A percentile compares a stretch with the other conserved stretches of the same genome.
Evolutionary conservation across 2,329 filamentous ascomycete genomes (phyloP).

Genomic region (Colletotrichum cuscutae): DNA sequence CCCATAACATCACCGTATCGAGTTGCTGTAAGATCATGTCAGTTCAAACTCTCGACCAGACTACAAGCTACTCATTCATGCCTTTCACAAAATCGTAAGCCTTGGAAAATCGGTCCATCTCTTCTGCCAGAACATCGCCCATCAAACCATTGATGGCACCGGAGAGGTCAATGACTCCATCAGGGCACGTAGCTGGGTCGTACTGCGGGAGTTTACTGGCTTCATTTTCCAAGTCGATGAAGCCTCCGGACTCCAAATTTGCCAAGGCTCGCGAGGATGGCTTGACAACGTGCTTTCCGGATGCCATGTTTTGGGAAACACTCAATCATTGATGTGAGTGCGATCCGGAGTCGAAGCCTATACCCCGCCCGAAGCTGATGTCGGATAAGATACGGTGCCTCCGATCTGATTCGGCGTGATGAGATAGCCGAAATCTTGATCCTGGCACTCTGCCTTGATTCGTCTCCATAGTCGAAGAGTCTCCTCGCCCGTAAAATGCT

Average conservation of each 20-base stretch:
- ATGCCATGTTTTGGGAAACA: not conserved
- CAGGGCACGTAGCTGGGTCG: not conserved
- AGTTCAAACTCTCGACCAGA: not conserved
- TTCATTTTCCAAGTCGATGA: constrained; percentile 17
- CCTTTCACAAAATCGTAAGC: not conserved
- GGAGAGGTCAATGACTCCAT: constrained; percentile 22
- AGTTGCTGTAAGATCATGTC: not conserved
- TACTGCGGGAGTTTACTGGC: constrained; percentile 5
- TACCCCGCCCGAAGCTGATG: constrained; percentile 9
- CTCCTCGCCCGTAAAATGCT: not conserved
- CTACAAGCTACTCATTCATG: not conserved
- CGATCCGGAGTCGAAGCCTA: not conserved
- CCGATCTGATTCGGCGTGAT: not conserved
- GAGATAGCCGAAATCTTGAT: not conserved
- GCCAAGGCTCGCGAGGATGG: constrained; percentile 11
- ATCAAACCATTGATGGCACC: constrained; percentile 16
- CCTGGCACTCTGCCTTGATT: not conserved
- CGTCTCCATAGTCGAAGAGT: not conserved
- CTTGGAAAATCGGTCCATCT: not conserved
- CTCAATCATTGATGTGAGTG: not conserved
- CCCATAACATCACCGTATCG: constrained; percentile 9
- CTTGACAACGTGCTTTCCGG: not conserved
- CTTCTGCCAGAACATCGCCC: not conserved
- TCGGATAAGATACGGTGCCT: not conserved
- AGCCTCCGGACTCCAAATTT: constrained; percentile 2